These are phyloP conservation scores for Juglanconis oblonga DNA, from an alignment of 2,329 filamentous ascomycete species.

Conservation along the genomic window DNA sequence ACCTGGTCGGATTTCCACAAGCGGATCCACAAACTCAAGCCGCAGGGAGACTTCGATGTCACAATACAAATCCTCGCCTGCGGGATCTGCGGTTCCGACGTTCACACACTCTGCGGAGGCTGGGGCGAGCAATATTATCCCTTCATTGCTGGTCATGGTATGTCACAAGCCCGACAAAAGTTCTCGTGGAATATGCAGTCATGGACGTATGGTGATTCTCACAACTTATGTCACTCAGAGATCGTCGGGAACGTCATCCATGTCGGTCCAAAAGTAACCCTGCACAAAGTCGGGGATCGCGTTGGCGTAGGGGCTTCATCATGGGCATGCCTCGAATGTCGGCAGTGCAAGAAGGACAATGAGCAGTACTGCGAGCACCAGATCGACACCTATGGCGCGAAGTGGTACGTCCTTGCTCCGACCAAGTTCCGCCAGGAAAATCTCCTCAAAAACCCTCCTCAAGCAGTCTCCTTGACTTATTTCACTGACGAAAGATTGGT, in stretches of 20 bases:
- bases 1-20: constrained; percentile 62
- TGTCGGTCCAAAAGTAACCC: constrained; percentile 62
- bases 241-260: constrained; percentile 68
- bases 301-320: constrained; percentile 70
- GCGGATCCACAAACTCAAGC: constrained; percentile 77
- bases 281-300: constrained; percentile 57
- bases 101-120: constrained; percentile 67
- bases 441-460: too few relatives aligned
- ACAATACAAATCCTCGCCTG: constrained; percentile 84
- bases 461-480: too few relatives aligned
- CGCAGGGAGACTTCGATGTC: constrained; percentile 82
- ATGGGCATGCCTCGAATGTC: constrained; percentile 62
- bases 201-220: too few relatives aligned
- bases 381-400: constrained; percentile 57
- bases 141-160: constrained; percentile 65
- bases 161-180: too few relatives aligned
- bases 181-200: too few relatives aligned
- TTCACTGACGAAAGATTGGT: too few relatives aligned
- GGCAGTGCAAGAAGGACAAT: constrained; percentile 62
- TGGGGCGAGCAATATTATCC: constrained; percentile 64
- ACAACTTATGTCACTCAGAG: constrained; percentile 37
- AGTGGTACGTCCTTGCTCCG: constrained; percentile 29
- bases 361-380: constrained; percentile 66
- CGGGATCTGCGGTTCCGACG: constrained; percentile 71
- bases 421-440: too few relatives aligned